Percentiles rank a stretch among this genome's conserved stretches.
Evolutionary conservation across 73 alveolate genomes (phyloP).

Genomic region (Effrenium voratum): DNA sequence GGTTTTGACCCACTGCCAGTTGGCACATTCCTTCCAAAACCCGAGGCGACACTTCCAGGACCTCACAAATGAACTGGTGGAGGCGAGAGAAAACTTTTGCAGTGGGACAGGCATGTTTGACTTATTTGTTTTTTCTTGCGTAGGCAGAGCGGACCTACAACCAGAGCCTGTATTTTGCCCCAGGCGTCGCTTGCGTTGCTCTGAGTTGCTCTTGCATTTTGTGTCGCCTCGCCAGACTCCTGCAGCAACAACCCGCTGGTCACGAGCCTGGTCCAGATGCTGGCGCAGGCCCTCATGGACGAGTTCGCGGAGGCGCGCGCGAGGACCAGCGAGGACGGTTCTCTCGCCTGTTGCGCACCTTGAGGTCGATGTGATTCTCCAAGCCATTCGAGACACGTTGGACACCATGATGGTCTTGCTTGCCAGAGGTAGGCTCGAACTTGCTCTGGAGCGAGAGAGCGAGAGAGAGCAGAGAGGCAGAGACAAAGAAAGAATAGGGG

Average conservation of each 20-base stretch:
- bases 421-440: background rate
- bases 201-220: background rate
- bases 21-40: no score
- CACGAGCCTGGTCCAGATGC: constrained; percentile 9
- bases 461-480: no score
- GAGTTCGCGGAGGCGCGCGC: constrained; percentile 42
- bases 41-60: constrained; percentile 41
- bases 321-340: no score
- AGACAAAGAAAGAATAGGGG: no score
- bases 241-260: constrained; percentile 81
- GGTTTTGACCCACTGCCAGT: no score
- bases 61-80: background rate
- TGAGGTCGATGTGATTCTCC: constrained; percentile 70
- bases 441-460: no score
- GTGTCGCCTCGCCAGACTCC: background rate
- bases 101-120: no score
- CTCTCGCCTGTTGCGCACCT: no score
- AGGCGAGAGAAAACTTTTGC: background rate
- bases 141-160: constrained; percentile 56
- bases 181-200: background rate
- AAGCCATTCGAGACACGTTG: constrained; percentile 34
- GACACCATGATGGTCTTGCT: background rate
- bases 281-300: constrained; percentile 16
- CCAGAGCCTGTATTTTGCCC: constrained; percentile 19
- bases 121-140: no score